These are phyloP conservation scores for Thelonectria rubi DNA, from an alignment of 2,329 filamentous ascomycete species.

Conservation along the genomic window DNA sequence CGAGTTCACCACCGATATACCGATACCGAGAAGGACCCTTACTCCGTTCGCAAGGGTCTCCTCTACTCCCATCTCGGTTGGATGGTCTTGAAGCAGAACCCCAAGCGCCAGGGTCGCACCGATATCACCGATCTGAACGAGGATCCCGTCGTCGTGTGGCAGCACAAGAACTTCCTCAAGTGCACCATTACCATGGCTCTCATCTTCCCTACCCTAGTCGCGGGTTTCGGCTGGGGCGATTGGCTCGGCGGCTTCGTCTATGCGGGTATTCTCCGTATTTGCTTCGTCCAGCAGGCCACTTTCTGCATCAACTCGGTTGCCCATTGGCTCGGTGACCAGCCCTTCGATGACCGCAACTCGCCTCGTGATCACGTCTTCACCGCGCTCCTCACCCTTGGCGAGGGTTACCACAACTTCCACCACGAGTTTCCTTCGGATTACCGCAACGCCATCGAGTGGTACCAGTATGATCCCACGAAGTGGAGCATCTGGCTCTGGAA, in stretches of 20 bases:
- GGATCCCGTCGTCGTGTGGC: constrained; percentile 85
- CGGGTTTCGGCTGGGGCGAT: constrained; percentile 83
- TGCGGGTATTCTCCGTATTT: constrained; percentile 84
- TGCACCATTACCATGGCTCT: constrained; percentile 80
- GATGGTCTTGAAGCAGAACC: constrained; percentile 95
- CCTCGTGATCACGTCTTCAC: constrained; percentile 89
- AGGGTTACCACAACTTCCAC: constrained; percentile 96
- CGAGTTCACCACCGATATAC: constrained; percentile 91
- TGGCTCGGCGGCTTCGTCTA: constrained; percentile 86
- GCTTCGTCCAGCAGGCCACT: constrained; percentile 90
- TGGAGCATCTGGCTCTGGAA: constrained; percentile 89
- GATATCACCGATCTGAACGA: constrained; percentile 91
- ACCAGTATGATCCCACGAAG: constrained; percentile 92
- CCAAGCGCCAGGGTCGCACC: constrained; percentile 85
- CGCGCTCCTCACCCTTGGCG: constrained; percentile 83
- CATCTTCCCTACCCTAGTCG: constrained; percentile 77
- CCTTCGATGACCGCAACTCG: constrained; percentile 92
- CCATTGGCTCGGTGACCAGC: constrained; percentile 91
- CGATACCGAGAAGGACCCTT: constrained; percentile 91
- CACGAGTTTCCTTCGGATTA: constrained; percentile 95
- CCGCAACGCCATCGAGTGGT: constrained; percentile 91
- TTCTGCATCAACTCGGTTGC: constrained; percentile 94
- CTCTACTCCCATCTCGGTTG: constrained; percentile 82
- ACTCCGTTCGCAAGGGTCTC: constrained; percentile 88
- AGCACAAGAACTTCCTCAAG: constrained; percentile 88